Evolutionary conservation across 345 rosid species (phyloP).

Genomic region (Populus deltoides): DNA sequence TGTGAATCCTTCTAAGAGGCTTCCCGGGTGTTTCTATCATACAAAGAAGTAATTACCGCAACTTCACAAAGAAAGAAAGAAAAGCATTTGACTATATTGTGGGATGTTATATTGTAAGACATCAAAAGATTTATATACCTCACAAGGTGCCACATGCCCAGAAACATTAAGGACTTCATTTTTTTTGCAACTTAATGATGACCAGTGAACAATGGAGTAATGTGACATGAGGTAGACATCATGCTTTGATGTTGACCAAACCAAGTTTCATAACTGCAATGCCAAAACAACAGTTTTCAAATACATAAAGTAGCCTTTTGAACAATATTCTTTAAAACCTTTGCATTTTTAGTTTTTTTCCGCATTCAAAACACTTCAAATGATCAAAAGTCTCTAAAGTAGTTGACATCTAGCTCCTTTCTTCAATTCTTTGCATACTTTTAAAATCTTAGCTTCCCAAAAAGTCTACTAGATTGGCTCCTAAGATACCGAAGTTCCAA

Average conservation of each 20-base stretch:
- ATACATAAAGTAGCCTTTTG: neutral
- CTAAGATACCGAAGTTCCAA: neutral
- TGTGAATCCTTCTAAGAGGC: slow-evolving; percentile 52
- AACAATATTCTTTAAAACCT: neutral
- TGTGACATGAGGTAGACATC: slow-evolving; percentile 60
- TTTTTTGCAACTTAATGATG: slow-evolving; percentile 47
- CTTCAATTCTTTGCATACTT: neutral
- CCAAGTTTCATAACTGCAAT: slow-evolving; percentile 54
- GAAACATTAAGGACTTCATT: slow-evolving; percentile 57
- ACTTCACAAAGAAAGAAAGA: neutral
- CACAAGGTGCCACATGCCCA: slow-evolving; percentile 51
- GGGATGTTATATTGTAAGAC: neutral
- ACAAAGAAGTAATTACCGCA: neutral
- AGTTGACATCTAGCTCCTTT: neutral
- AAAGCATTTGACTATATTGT: neutral
- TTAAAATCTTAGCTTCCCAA: neutral
- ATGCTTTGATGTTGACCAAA: slow-evolving; percentile 59
- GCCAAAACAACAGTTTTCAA: neutral
- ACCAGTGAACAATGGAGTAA: slow-evolving; percentile 57
- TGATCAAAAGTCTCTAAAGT: neutral
- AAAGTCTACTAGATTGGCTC: too few relatives aligned
- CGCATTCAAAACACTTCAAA: neutral
- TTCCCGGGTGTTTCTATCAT: slow-evolving; percentile 54
- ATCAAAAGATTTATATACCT: slow-evolving; percentile 26
- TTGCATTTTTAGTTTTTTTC: neutral